Conservation (phyloP, 2,329 filamentous ascomycete genomes). For the Paradendryphiella salina region DNA sequence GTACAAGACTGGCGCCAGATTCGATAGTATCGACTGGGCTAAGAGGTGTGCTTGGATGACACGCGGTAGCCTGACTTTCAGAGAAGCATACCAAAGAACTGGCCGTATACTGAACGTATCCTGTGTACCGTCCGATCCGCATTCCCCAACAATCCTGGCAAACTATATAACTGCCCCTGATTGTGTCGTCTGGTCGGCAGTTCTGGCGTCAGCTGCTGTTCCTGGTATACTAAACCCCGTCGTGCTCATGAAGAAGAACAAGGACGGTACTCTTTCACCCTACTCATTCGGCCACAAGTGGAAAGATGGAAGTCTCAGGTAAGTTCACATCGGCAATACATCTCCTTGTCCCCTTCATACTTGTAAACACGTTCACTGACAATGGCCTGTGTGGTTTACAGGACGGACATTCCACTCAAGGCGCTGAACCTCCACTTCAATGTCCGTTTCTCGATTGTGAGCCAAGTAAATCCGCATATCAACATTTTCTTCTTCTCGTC, state of each 20-base stretch:
- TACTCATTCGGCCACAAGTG: slow-evolving; percentile 99
- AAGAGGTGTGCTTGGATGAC: slow-evolving; percentile 85
- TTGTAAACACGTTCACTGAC: not conserved
- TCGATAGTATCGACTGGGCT: slow-evolving; percentile 93
- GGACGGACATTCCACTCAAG: slow-evolving; percentile 94
- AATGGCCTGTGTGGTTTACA: not conserved
- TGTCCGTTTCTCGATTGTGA: slow-evolving; percentile 93
- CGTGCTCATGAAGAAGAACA: slow-evolving; percentile 85
- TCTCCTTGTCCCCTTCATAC: not conserved
- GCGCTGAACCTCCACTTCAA: slow-evolving; percentile 96
- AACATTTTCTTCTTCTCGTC: slow-evolving; percentile 99
- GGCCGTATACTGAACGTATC: slow-evolving; percentile 94
- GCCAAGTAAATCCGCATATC: slow-evolving; percentile 91
- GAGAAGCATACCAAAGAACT: slow-evolving; percentile 90
- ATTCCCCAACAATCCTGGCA: slow-evolving; percentile 87
- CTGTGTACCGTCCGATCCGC: slow-evolving; percentile 92
- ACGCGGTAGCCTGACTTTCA: slow-evolving; percentile 87
- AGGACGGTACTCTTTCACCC: slow-evolving; percentile 74
- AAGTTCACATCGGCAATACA: not conserved
- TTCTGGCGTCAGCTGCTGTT: slow-evolving; percentile 91
- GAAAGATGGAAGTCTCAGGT: slow-evolving; percentile 86
- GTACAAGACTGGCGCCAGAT: slow-evolving; percentile 91
- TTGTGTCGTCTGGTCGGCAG: slow-evolving; percentile 97
- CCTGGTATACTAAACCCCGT: slow-evolving; percentile 95
- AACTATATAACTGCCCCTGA: slow-evolving; percentile 96